These are phyloP conservation scores for Lentithecium fluviatile DNA, from an alignment of 495 filamentous ascomycete species.

Conservation along the genomic window DNA sequence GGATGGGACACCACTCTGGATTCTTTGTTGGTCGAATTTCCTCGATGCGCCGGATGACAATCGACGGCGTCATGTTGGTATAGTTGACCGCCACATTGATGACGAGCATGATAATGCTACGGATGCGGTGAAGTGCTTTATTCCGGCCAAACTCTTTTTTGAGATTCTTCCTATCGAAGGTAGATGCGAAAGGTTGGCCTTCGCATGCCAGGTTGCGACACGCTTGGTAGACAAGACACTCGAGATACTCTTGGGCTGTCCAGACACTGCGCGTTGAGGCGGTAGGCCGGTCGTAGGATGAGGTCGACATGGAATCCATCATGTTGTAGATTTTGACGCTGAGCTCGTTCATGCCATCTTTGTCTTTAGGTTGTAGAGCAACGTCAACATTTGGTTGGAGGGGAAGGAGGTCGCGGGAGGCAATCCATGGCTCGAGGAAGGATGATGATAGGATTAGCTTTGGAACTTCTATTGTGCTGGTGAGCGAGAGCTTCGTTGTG, in stretches of 20 bases:
- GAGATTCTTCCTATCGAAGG: background rate
- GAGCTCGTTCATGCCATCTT: background rate
- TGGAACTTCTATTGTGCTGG: background rate
- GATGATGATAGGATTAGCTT: conserved; percentile 4
- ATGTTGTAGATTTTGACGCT: background rate
- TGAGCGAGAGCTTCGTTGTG: background rate
- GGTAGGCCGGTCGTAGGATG: conserved; percentile 1
- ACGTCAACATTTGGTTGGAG: background rate
- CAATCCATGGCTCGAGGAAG: conserved; percentile 2
- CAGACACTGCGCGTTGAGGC: background rate
- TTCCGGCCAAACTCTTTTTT: background rate
- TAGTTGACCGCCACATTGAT: background rate
- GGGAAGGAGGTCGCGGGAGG: background rate
- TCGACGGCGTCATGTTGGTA: background rate
- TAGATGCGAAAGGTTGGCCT: background rate
- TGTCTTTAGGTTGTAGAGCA: background rate
- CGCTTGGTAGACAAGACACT: background rate
- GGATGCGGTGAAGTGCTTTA: background rate
- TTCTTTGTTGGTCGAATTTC: background rate
- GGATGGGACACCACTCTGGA: background rate
- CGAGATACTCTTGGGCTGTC: background rate
- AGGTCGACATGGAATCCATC: background rate
- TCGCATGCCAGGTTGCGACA: background rate
- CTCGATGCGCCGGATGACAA: background rate
- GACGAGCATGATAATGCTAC: background rate